Percentiles rank a stretch among this genome's conserved stretches.
phyloP scores from a whole-genome alignment of 305 asterid genomes.

The Fraxinus velutina region DNA sequence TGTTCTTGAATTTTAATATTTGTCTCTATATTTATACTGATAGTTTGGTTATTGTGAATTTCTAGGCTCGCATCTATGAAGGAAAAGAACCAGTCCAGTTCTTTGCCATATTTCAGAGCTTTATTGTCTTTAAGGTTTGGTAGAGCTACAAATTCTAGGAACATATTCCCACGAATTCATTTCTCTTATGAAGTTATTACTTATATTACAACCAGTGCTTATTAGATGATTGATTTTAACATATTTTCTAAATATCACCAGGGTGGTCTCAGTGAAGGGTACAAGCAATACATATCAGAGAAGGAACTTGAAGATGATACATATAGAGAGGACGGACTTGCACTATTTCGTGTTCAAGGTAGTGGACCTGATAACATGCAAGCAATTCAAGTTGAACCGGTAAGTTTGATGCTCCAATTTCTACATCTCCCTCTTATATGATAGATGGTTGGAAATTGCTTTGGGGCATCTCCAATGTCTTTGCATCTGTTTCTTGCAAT shows the following conservation, averaged over 20 bases:
- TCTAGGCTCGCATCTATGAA: conserved; percentile 75
- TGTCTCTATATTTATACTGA: conserved; percentile 19
- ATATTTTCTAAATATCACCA: conserved; percentile 36
- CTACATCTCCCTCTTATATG: conserved; percentile 7
- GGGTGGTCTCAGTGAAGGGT: conserved; percentile 93
- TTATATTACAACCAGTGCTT: not conserved
- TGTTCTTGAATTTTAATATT: conserved; percentile 16
- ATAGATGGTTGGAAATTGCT: conserved; percentile 5
- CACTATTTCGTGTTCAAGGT: conserved; percentile 92
- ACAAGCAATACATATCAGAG: conserved; percentile 63
- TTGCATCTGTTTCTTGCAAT: not conserved
- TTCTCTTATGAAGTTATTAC: not conserved
- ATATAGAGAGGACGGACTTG: conserved; percentile 72
- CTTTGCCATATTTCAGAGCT: conserved; percentile 86
- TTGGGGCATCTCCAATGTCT: not conserved
- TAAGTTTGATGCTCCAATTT: conserved; percentile 35
- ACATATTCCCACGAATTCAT: not conserved
- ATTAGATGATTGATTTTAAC: not conserved
- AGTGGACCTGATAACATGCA: conserved; percentile 99
- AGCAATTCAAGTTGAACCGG: conserved; percentile 96
- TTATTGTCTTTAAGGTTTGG: conserved; percentile 80
- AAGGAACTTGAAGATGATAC: conserved; percentile 77
- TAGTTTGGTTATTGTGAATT: conserved; percentile 26
- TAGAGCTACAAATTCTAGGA: conserved; percentile 9
- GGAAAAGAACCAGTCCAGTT: conserved; percentile 85